These are phyloP conservation scores for Fusarium veterinarium DNA, from an alignment of 2,329 filamentous ascomycete species.

Conservation along the genomic window DNA sequence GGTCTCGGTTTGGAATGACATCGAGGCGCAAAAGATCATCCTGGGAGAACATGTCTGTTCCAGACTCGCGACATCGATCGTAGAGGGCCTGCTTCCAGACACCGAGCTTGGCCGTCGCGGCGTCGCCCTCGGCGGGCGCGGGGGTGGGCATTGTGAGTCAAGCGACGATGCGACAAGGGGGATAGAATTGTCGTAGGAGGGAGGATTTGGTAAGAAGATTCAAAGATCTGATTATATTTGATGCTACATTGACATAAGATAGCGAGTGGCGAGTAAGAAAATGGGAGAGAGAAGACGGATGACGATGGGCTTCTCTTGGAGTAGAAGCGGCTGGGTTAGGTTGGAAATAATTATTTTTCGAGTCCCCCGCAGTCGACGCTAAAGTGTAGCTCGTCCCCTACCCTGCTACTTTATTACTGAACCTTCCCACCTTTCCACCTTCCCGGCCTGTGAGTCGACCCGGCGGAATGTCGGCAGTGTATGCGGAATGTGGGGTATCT, in stretches of 20 bases:
- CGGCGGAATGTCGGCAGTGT: constrained; percentile 15
- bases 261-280: constrained; percentile 7
- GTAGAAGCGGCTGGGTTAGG: constrained; percentile 12
- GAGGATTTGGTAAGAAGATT: background rate
- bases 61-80: constrained; percentile 63
- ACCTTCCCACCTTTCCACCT: background rate
- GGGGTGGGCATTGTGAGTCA: constrained; percentile 48
- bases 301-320: constrained; percentile 18
- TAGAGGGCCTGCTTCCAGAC: constrained; percentile 69
- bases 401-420: constrained; percentile 28
- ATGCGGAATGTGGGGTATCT: constrained; percentile 37
- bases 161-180: constrained; percentile 9
- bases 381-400: constrained; percentile 38
- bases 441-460: background rate
- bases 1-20: constrained; percentile 67
- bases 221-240: constrained; percentile 6
- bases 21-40: constrained; percentile 67
- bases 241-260: constrained; percentile 45
- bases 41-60: constrained; percentile 66
- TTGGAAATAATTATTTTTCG: constrained; percentile 46
- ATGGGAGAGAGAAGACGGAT: background rate
- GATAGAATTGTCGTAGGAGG: background rate
- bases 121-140: constrained; percentile 45
- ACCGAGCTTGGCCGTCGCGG: constrained; percentile 56
- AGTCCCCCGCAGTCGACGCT: constrained; percentile 36